Percentiles rank a stretch among this genome's conserved stretches.
phyloP scores from a whole-genome alignment of 2,329 filamentous ascomycete species.

The Chaetomiaceae sp. region DNA sequence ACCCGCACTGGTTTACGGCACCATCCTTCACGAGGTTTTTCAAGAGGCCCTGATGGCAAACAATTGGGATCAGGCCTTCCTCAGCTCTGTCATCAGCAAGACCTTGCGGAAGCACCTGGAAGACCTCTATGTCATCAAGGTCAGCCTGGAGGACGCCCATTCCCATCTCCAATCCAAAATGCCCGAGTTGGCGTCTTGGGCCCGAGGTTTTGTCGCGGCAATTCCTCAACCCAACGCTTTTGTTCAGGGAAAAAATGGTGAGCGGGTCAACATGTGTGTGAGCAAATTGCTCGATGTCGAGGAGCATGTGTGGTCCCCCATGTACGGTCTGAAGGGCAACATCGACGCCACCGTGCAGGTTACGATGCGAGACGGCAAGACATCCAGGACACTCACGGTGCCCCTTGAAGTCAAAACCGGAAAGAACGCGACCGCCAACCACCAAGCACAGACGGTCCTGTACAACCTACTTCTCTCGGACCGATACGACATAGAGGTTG shows the following conservation, averaged over 20 bases:
- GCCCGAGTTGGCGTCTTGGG: slow-evolving; percentile 76
- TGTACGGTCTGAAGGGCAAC: slow-evolving; percentile 95
- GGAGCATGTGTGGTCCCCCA: slow-evolving; percentile 96
- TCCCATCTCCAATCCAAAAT: slow-evolving; percentile 81
- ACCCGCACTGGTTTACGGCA: slow-evolving; percentile 81
- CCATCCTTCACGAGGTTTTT: slow-evolving; percentile 90
- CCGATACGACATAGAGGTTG: slow-evolving; percentile 87
- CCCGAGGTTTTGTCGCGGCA: slow-evolving; percentile 67
- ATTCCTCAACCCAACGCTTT: slow-evolving; percentile 60
- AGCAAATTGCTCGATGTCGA: slow-evolving; percentile 94
- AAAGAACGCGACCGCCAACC: slow-evolving; percentile 70
- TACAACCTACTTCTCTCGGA: slow-evolving; percentile 92
- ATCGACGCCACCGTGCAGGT: slow-evolving; percentile 96
- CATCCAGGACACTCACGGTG: slow-evolving; percentile 63
- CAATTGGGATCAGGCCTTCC: slow-evolving; percentile 65
- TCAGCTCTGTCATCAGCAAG: slow-evolving; percentile 59
- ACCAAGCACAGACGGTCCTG: slow-evolving; percentile 88
- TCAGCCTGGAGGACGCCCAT: slow-evolving; percentile 64
- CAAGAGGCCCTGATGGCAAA: slow-evolving; percentile 83
- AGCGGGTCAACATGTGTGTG: slow-evolving; percentile 73
- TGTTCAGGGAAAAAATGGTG: slow-evolving; percentile 72
- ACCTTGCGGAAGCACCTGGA: slow-evolving; percentile 76
- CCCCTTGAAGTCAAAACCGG: slow-evolving; percentile 96
- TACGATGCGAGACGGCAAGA: slow-evolving; percentile 65
- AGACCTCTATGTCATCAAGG: slow-evolving; percentile 80